phyloP scores from a whole-genome alignment of 2,329 filamentous ascomycete genomes.

The Diatrype stigma region DNA sequence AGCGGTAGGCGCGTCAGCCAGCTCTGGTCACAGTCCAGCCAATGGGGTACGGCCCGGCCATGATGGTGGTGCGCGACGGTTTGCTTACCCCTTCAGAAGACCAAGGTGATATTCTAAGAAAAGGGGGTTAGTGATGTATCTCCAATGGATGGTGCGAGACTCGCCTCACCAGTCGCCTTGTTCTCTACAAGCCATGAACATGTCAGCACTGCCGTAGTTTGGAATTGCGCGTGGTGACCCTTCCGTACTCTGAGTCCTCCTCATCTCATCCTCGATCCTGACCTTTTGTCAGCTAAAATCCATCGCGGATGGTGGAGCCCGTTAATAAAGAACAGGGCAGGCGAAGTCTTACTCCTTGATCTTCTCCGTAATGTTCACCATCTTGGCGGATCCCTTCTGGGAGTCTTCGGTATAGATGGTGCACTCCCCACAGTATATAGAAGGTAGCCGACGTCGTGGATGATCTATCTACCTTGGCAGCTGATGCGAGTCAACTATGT shows the following conservation, averaged over 20 bases:
- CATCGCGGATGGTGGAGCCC: conserved; percentile 12
- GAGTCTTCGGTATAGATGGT: neutral
- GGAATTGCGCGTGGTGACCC: neutral
- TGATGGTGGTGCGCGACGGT: neutral
- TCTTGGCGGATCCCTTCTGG: conserved; percentile 41
- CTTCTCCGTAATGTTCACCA: conserved; percentile 99
- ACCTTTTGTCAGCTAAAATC: conserved; percentile 9
- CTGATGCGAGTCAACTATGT: too few species aligned
- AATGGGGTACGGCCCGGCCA: neutral
- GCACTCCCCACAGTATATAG: neutral
- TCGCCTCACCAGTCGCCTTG: conserved; percentile 85
- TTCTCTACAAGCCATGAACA: conserved; percentile 64
- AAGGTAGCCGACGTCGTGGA: too few species aligned
- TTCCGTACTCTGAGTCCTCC: conserved; percentile 86
- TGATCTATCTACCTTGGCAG: too few species aligned
- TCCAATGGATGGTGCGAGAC: neutral
- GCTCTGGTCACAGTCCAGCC: neutral
- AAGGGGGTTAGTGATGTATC: conserved; percentile 3
- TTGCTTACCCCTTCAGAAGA: conserved; percentile 82
- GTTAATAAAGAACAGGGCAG: neutral
- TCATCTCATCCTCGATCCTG: conserved; percentile 99
- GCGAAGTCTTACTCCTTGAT: conserved; percentile 80
- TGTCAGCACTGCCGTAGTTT: conserved; percentile 8
- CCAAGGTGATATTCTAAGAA: conserved; percentile 90
- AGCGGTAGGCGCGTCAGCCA: conserved; percentile 3